Evolutionary conservation across 257 asterid species (phyloP).

Genomic region (Solanum pennellii): DNA sequence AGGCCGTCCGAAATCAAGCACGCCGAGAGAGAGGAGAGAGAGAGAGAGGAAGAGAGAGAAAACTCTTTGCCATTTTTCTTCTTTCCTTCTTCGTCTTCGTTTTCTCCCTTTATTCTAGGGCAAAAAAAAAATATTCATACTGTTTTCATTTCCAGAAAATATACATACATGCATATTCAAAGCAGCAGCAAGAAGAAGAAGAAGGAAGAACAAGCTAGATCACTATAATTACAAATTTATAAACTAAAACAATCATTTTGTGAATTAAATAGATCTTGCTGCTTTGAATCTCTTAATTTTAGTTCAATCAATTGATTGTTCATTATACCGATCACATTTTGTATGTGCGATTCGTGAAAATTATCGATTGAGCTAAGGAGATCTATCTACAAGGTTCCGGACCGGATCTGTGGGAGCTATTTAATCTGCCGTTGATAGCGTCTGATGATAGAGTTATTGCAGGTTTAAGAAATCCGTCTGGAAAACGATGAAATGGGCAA

Average conservation of each 20-base stretch:
- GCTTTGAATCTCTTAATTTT: conserved; percentile 23
- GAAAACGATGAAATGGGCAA: conserved; percentile 93
- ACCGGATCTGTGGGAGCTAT: conserved; percentile 45
- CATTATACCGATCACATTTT: conserved; percentile 9
- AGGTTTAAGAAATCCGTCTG: conserved; percentile 55
- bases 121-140: conserved; percentile 10
- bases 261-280: conserved; percentile 45
- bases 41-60: conserved; percentile 8
- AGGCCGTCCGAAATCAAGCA: conserved; percentile 56
- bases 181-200: neutral
- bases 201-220: neutral
- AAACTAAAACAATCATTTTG: neutral
- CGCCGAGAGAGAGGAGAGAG: neutral
- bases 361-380: conserved; percentile 26
- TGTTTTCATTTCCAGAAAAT: neutral
- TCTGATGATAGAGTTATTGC: conserved; percentile 58
- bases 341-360: neutral
- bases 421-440: conserved; percentile 16
- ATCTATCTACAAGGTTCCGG: conserved; percentile 43
- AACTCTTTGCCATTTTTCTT: conserved; percentile 24
- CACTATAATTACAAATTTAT: conserved; percentile 2
- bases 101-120: conserved; percentile 34
- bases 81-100: conserved; percentile 21
- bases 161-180: neutral
- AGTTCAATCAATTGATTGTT: neutral